Conservation (phyloP, 805 yeast genomes). For the Tetrapisispora arboricola region DNA sequence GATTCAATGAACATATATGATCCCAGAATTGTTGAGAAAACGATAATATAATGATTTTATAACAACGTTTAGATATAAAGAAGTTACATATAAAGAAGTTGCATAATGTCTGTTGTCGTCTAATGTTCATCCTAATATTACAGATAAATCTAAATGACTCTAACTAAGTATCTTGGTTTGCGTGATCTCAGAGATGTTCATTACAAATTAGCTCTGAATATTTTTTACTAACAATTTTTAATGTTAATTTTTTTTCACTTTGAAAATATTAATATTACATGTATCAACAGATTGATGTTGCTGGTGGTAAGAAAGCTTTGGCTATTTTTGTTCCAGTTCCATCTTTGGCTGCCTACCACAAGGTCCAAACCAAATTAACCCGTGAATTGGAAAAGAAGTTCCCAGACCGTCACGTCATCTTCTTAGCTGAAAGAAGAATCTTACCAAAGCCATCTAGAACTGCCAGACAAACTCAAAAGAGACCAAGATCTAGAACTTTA, state of each 20-base stretch:
- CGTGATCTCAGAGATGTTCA: background rate
- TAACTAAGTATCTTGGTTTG: background rate
- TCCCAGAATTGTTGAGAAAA: background rate
- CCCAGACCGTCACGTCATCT: constrained; percentile 99
- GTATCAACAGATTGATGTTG: constrained; percentile 61
- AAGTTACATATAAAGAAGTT: too few relatives aligned
- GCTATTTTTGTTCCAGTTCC: constrained; percentile 98
- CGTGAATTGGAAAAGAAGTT: constrained; percentile 99
- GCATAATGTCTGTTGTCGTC: too few relatives aligned
- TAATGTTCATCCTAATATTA: too few relatives aligned
- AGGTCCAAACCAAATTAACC: constrained; percentile 93
- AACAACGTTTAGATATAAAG: too few relatives aligned
- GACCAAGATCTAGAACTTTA: constrained; percentile 99
- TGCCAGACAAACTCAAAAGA: constrained; percentile 90
- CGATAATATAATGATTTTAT: too few relatives aligned
- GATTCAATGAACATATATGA: too few relatives aligned
- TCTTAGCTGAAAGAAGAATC: constrained; percentile 99
- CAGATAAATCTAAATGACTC: too few relatives aligned
- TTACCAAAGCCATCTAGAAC: constrained; percentile 97
- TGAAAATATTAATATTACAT: constrained; percentile 4
- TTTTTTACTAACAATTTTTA: constrained; percentile 4
- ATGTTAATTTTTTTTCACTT: background rate
- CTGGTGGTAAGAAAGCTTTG: constrained; percentile 98
- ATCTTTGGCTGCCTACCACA: constrained; percentile 85
- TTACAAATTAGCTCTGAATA: background rate